phyloP scores from a whole-genome alignment of 2,329 filamentous ascomycete genomes.

The Fonsecaea erecta region DNA sequence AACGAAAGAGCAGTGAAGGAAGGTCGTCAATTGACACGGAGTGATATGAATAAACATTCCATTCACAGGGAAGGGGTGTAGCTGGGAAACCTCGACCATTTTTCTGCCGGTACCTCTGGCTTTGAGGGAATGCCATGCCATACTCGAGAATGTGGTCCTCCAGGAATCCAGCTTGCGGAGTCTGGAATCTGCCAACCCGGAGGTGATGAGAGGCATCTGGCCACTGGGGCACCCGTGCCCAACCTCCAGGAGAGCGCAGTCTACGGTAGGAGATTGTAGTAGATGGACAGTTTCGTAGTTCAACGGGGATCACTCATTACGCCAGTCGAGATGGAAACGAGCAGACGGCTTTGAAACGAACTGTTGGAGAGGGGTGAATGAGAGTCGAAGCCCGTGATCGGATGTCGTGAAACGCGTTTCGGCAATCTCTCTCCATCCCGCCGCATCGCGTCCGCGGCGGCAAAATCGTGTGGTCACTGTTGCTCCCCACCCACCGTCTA shows the following conservation, averaged over 20 bases:
- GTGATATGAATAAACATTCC: constrained; percentile 9
- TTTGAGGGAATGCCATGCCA: background rate
- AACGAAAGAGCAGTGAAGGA: constrained; percentile 1
- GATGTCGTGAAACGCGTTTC: constrained; percentile 18
- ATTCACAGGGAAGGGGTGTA: constrained; percentile 1
- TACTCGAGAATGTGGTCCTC: constrained; percentile 1
- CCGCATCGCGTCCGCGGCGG: constrained; percentile 21
- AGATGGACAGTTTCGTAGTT: background rate
- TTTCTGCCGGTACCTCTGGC: constrained; percentile 17
- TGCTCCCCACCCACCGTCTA: constrained; percentile 14
- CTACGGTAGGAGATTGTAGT: constrained; percentile 7
- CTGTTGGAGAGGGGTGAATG: background rate
- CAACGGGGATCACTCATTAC: background rate
- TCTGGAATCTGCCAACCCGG: constrained; percentile 20
- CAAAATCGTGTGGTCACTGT: constrained; percentile 22
- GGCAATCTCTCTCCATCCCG: constrained; percentile 19
- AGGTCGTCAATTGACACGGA: constrained; percentile 8
- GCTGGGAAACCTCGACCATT: constrained; percentile 4
- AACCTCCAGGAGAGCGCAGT: background rate
- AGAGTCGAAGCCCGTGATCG: background rate
- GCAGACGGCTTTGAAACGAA: constrained; percentile 12
- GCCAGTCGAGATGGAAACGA: constrained; percentile 13
- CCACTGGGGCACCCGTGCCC: background rate
- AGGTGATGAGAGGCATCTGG: too few relatives aligned
- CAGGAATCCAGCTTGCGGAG: constrained; percentile 2